phyloP scores from a whole-genome alignment of 768 basidiomycete genomes.

The Kwoniella botswanensis region DNA sequence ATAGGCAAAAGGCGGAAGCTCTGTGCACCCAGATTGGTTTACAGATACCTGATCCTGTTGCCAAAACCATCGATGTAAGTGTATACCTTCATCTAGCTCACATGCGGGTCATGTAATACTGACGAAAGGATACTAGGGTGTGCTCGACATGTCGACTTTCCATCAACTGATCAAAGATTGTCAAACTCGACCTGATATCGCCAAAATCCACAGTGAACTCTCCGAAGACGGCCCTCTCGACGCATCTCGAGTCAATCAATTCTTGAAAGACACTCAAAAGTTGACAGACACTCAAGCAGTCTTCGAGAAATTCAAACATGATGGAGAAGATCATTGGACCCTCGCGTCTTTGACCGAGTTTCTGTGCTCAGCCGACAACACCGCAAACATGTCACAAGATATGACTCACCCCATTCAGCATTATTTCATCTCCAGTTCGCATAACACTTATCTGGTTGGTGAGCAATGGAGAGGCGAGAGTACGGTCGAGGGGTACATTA shows the following conservation, averaged over 20 bases:
- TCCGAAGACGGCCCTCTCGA: conserved; percentile 57
- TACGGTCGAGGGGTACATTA: conserved; percentile 89
- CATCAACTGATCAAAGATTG: conserved; percentile 79
- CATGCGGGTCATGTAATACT: not conserved
- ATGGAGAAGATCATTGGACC: conserved; percentile 58
- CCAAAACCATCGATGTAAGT: conserved; percentile 19
- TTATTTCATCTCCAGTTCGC: conserved; percentile 86
- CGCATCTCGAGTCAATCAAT: conserved; percentile 62
- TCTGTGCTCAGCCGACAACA: conserved; percentile 79
- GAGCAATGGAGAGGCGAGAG: conserved; percentile 72
- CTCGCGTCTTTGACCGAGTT: conserved; percentile 75
- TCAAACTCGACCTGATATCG: conserved; percentile 82
- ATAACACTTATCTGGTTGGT: conserved; percentile 66
- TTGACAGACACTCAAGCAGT: conserved; percentile 52
- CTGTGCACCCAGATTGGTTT: conserved; percentile 45
- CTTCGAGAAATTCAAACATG: conserved; percentile 60
- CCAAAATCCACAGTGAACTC: conserved; percentile 66
- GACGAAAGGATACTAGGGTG: conserved; percentile 18
- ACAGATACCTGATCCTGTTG: conserved; percentile 29
- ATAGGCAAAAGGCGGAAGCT: conserved; percentile 38
- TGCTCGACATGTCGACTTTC: conserved; percentile 66
- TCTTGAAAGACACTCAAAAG: conserved; percentile 64
- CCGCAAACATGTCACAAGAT: conserved; percentile 70
- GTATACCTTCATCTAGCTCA: not conserved
- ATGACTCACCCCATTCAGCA: conserved; percentile 88